Evolutionary conservation across 2,329 filamentous ascomycete genomes (phyloP).

Genomic region (Diplodia seriata): DNA sequence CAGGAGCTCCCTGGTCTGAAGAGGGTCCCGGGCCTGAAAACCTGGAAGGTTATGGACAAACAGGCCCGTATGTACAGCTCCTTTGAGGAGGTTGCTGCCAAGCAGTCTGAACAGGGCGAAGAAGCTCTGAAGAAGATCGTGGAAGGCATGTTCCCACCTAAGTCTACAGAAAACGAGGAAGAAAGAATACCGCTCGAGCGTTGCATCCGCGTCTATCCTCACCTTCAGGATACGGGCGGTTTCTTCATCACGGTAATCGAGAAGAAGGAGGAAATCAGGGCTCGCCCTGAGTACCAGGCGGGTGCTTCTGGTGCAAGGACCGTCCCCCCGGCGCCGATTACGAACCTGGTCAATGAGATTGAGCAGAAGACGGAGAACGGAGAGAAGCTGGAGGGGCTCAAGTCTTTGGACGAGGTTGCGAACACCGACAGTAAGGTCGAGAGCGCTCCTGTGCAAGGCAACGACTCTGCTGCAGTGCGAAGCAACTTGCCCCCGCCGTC

Average conservation of each 20-base stretch:
- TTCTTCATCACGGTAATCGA: conserved; percentile 98
- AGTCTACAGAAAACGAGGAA: conserved; percentile 58
- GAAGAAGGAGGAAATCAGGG: conserved; percentile 80
- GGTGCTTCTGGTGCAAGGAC: conserved; percentile 12
- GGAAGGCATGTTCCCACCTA: conserved; percentile 83
- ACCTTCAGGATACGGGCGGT: conserved; percentile 93
- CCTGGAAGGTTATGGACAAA: conserved; percentile 94
- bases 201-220: conserved; percentile 93
- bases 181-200: conserved; percentile 78
- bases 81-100: conserved; percentile 81
- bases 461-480: conserved; percentile 37
- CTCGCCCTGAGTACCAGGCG: conserved; percentile 35
- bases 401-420: conserved; percentile 39
- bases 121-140: conserved; percentile 71
- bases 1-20: conserved; percentile 78
- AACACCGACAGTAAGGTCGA: conserved; percentile 6
- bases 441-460: conserved; percentile 33
- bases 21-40: conserved; percentile 75
- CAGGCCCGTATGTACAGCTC: conserved; percentile 77
- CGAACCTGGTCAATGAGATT: conserved; percentile 50
- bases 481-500: conserved; percentile 35
- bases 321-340: conserved; percentile 31
- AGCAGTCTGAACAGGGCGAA: conserved; percentile 58
- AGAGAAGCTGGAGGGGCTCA: conserved; percentile 42
- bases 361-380: conserved; percentile 39